These are phyloP conservation scores for Geotrichum phurueaensis DNA, from an alignment of 1,139 yeast species.

Conservation along the genomic window DNA sequence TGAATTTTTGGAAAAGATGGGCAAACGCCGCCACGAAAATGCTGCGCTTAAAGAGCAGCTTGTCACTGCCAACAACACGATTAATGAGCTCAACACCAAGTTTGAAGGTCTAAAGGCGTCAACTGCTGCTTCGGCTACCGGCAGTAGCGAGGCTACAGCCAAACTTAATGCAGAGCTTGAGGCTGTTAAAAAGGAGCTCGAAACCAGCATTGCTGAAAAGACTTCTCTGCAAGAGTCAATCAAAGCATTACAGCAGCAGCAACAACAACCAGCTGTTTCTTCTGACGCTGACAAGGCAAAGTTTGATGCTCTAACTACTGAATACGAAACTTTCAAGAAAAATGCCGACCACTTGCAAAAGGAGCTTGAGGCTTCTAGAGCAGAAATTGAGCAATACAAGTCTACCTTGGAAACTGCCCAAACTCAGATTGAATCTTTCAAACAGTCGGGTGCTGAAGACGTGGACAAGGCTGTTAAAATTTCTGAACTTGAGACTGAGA, in stretches of 20 bases:
- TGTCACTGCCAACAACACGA: conserved; percentile 18
- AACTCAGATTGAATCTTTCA: conserved; percentile 23
- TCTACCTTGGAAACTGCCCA: conserved; percentile 19
- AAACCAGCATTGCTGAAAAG: conserved; percentile 19
- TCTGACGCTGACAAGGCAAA: conserved; percentile 17
- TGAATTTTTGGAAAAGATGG: conserved; percentile 32
- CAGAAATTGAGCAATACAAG: conserved; percentile 27
- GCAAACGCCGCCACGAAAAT: conserved; percentile 26
- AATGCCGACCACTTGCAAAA: conserved; percentile 32
- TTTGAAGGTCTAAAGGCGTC: conserved; percentile 22
- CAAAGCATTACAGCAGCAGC: conserved; percentile 20
- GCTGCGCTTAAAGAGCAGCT: conserved; percentile 23
- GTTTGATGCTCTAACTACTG: conserved; percentile 19
- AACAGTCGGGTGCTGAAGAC: conserved; percentile 18
- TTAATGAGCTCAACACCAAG: conserved; percentile 20
- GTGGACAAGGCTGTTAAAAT: conserved; percentile 26
- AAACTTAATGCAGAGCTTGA: conserved; percentile 17
- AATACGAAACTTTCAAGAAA: conserved; percentile 36
- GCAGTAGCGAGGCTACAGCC: neutral
- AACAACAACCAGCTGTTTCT: conserved; percentile 9
- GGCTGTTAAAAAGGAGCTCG: conserved; percentile 12
- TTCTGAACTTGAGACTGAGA: conserved; percentile 26
- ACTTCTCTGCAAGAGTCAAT: conserved; percentile 25
- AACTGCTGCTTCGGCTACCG: conserved; percentile 26
- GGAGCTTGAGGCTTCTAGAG: conserved; percentile 28